phyloP scores from a whole-genome alignment of 768 basidiomycete species.

The Royoungia palumana region DNA sequence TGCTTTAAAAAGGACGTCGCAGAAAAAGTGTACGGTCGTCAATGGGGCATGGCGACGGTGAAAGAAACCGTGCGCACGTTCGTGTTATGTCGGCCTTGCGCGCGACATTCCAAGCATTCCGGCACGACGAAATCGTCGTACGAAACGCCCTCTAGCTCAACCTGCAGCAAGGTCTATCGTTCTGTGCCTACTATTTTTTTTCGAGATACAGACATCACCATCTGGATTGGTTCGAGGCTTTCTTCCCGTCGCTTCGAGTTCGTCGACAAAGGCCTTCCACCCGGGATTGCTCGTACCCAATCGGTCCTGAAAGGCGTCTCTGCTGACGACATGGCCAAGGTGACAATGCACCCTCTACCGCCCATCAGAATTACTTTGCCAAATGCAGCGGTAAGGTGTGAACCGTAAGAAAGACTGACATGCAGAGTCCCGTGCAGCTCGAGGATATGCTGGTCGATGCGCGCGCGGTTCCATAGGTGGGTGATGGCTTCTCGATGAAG shows the following conservation, averaged over 20 bases:
- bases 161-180: too few species aligned
- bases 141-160: slow-evolving; percentile 73
- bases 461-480: slow-evolving; percentile 39
- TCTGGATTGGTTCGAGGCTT: slow-evolving; percentile 86
- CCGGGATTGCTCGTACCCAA: slow-evolving; percentile 71
- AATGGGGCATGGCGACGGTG: too few species aligned
- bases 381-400: background rate
- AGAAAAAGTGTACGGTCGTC: too few species aligned
- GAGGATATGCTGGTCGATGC: slow-evolving; percentile 47
- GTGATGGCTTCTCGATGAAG: slow-evolving; percentile 79
- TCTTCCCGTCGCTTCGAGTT: slow-evolving; percentile 53
- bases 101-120: slow-evolving; percentile 64
- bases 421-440: slow-evolving; percentile 90
- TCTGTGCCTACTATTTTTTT: too few species aligned
- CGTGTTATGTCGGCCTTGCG: slow-evolving; percentile 52
- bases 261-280: slow-evolving; percentile 70
- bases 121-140: slow-evolving; percentile 81
- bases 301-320: slow-evolving; percentile 70
- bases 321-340: slow-evolving; percentile 62
- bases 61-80: slow-evolving; percentile 42
- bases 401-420: slow-evolving; percentile 39
- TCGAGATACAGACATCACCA: slow-evolving; percentile 65
- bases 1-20: too few species aligned
- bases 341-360: slow-evolving; percentile 70
- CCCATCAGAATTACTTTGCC: slow-evolving; percentile 10